Evolutionary conservation across 2,329 filamentous ascomycete species (phyloP).

Genomic region (Colletotrichum sansevieriae): DNA sequence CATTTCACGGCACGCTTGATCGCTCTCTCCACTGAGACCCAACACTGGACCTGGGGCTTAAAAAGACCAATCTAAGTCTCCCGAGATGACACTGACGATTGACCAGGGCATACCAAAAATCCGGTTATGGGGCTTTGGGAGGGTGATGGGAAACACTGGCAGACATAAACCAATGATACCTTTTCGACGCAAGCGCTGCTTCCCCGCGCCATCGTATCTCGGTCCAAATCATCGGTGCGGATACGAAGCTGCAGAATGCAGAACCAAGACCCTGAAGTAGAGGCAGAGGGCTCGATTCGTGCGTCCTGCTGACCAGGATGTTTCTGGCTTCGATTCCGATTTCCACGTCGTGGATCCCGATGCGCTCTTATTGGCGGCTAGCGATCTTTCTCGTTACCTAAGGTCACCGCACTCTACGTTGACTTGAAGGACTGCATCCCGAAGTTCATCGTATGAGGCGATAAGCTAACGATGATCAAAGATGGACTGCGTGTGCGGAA

Average conservation of each 20-base stretch:
- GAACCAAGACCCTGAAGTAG: constrained; percentile 27
- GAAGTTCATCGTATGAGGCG: constrained; percentile 14
- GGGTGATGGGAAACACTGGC: background rate
- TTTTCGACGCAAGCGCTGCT: constrained; percentile 6
- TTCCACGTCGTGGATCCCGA: constrained; percentile 26
- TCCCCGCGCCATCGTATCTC: constrained; percentile 30
- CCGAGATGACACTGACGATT: constrained; percentile 17
- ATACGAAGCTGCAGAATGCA: constrained; percentile 39
- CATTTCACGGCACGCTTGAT: constrained; percentile 9
- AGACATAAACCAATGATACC: constrained; percentile 1
- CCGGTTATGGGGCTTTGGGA: background rate
- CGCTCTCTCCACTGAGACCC: background rate
- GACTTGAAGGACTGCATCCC: background rate
- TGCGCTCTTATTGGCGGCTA: background rate
- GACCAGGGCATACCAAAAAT: background rate
- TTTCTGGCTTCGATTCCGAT: constrained; percentile 19
- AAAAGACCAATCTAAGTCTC: background rate
- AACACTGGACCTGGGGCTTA: background rate
- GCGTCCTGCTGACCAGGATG: constrained; percentile 21
- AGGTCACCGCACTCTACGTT: background rate
- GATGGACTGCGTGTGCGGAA: background rate
- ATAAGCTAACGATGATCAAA: background rate
- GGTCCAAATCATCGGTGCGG: constrained; percentile 29
- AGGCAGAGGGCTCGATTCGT: constrained; percentile 13
- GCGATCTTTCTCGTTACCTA: background rate